Evolutionary conservation across 164 flowering plant species (phyloP).

Genomic region (Vitis vinifera): DNA sequence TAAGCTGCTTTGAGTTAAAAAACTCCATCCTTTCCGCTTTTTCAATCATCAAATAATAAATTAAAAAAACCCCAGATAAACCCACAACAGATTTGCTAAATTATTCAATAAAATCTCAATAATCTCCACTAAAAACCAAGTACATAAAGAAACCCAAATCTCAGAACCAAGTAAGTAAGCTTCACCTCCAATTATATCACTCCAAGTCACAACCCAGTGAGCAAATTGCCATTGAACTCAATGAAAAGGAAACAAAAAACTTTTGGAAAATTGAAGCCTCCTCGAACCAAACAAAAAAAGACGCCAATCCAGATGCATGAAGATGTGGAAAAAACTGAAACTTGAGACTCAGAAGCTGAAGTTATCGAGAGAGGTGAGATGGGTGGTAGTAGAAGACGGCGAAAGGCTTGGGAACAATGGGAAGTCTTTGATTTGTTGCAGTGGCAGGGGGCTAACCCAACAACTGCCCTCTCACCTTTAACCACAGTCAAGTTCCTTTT

Average conservation of each 20-base stretch:
- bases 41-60: slow-evolving; percentile 19
- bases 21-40: slow-evolving; percentile 22
- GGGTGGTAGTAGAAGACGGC: slow-evolving; percentile 28
- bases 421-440: neutral
- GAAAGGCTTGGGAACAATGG: slow-evolving; percentile 18
- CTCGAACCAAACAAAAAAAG: slow-evolving; percentile 2
- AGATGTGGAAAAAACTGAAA: slow-evolving; percentile 10
- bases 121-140: neutral
- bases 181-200: too few relatives aligned
- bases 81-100: slow-evolving; percentile 22
- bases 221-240: neutral
- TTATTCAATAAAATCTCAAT: slow-evolving; percentile 10
- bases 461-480: too few relatives aligned
- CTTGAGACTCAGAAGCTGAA: slow-evolving; percentile 1
- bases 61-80: slow-evolving; percentile 14
- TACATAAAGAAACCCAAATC: neutral
- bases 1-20: slow-evolving; percentile 22
- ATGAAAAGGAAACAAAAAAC: neutral
- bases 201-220: neutral
- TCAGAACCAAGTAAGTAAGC: neutral
- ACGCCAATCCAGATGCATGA: slow-evolving; percentile 21
- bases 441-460: slow-evolving; percentile 15
- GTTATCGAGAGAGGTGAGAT: slow-evolving; percentile 12
- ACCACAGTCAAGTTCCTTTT: too few relatives aligned
- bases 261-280: slow-evolving; percentile 3